Evolutionary conservation across 176 grass and related monocot species (phyloP).

Genomic region (Avena insularis): DNA sequence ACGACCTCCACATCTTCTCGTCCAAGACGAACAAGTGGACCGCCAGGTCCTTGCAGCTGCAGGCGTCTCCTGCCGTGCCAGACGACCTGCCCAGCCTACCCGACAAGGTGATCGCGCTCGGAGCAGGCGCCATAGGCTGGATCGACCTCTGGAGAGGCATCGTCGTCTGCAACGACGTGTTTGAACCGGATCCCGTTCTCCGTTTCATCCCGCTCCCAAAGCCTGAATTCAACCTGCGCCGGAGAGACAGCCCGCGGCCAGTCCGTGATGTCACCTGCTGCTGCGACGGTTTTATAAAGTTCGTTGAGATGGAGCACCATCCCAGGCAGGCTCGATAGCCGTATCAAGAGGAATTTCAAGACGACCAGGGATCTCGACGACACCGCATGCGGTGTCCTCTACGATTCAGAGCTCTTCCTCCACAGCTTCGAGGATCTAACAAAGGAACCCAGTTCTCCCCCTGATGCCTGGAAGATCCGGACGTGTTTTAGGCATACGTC

Average conservation of each 20-base stretch:
- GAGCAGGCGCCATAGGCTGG: background rate
- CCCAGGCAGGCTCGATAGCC: background rate
- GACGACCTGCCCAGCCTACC: background rate
- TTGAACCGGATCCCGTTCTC: background rate
- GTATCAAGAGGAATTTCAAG: background rate
- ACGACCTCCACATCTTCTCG: background rate
- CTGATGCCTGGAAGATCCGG: background rate
- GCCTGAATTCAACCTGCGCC: background rate
- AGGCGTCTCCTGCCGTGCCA: background rate
- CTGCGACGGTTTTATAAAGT: background rate
- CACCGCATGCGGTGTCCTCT: background rate
- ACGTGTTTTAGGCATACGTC: background rate
- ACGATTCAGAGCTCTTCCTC: background rate
- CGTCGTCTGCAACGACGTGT: background rate
- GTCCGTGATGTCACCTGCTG: constrained; percentile 3
- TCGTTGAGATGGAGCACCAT: background rate
- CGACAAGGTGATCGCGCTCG: background rate
- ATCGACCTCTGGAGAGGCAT: constrained; percentile 13
- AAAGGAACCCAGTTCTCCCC: background rate
- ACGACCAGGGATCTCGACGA: background rate
- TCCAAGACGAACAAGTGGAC: background rate
- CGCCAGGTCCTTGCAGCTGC: background rate
- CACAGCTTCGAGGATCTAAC: background rate
- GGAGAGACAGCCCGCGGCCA: background rate
- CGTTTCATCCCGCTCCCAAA: background rate